phyloP scores from a whole-genome alignment of 23 red algal species.

The Gracilaria domingensis region DNA sequence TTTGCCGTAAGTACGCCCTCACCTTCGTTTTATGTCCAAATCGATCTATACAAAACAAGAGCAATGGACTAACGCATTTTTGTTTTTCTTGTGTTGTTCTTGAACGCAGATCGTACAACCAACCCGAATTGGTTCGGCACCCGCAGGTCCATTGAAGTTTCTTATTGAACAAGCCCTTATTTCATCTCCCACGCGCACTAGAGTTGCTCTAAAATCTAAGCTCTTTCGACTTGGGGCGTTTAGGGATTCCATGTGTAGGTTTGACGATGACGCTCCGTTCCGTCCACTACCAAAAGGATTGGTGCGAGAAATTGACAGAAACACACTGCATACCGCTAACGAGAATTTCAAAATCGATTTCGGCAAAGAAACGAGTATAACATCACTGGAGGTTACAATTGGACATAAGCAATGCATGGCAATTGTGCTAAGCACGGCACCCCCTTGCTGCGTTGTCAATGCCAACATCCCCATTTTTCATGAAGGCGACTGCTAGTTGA shows the following conservation, averaged over 20 bases:
- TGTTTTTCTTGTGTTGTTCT: neutral
- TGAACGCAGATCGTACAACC: neutral
- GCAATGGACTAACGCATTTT: neutral
- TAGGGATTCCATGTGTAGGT: neutral
- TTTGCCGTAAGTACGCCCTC: neutral
- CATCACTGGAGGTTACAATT: neutral
- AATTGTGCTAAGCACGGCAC: slow-evolving; percentile 23
- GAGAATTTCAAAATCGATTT: slow-evolving; percentile 12
- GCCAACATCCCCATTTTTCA: neutral
- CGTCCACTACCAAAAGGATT: neutral
- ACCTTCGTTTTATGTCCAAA: too few relatives aligned
- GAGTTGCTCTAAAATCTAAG: slow-evolving; percentile 11
- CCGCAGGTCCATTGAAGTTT: neutral
- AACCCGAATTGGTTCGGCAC: neutral
- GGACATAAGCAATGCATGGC: slow-evolving; percentile 5
- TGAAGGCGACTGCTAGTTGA: neutral
- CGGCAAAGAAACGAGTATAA: neutral
- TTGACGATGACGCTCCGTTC: neutral
- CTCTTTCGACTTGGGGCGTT: neutral
- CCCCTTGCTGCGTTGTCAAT: slow-evolving; percentile 14
- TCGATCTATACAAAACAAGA: neutral
- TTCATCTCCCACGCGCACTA: neutral
- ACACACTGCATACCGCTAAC: slow-evolving; percentile 1
- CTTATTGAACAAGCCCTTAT: slow-evolving; percentile 28
- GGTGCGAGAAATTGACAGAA: slow-evolving; percentile 9